These are phyloP conservation scores for Tylopilus subfusipes DNA, from an alignment of 768 basidiomycete species.

Conservation along the genomic window DNA sequence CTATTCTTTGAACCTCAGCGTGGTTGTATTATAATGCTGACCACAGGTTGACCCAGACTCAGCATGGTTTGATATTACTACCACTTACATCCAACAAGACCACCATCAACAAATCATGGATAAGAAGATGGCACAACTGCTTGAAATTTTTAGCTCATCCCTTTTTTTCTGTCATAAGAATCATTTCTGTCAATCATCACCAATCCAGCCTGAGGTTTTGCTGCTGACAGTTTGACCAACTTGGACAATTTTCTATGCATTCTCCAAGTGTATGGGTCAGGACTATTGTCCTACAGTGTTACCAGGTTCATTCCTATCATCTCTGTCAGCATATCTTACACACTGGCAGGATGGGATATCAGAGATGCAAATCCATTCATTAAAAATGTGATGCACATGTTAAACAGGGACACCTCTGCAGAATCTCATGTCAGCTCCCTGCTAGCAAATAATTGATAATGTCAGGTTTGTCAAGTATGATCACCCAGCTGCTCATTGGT, in stretches of 20 bases:
- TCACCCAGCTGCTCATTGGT: not conserved
- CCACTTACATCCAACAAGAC: no score
- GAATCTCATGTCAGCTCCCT: not conserved
- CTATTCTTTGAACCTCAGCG: no score
- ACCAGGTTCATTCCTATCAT: not conserved
- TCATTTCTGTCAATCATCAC: not conserved
- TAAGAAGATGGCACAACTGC: not conserved
- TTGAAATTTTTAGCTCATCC: not conserved
- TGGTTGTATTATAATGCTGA: no score
- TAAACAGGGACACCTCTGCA: no score
- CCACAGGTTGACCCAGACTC: not conserved
- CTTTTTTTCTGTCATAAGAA: not conserved
- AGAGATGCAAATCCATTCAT: no score
- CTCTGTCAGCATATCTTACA: not conserved
- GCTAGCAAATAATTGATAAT: not conserved
- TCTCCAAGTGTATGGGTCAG: not conserved
- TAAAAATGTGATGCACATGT: no score
- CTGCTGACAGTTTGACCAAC: not conserved
- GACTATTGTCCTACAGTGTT: not conserved
- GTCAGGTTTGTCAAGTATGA: not conserved
- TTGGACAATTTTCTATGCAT: not conserved
- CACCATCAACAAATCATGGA: not conserved
- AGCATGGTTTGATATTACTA: no score
- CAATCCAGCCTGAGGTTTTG: not conserved
- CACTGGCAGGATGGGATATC: no score